These are phyloP conservation scores for Pholiota molesta DNA, from an alignment of 768 basidiomycete species.

Conservation along the genomic window DNA sequence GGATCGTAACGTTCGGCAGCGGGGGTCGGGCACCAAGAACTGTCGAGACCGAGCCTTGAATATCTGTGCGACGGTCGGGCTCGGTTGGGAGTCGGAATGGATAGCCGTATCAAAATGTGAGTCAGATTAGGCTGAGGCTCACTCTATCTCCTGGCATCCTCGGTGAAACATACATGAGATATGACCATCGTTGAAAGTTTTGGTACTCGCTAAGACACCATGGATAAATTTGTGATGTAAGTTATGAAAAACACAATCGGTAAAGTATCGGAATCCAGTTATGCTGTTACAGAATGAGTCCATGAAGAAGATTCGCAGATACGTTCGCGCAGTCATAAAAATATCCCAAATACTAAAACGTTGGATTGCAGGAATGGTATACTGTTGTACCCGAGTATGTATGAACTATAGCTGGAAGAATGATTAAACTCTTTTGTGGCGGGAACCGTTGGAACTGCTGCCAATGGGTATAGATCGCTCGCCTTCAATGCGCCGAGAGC, in stretches of 20 bases:
- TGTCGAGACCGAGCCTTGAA: not conserved
- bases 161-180: not conserved
- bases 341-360: not conserved
- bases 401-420: not conserved
- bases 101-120: not conserved
- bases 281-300: not conserved
- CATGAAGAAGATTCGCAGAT: not conserved
- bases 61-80: not conserved
- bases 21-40: not conserved
- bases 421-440: not conserved
- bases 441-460: not conserved
- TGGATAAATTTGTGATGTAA: not conserved
- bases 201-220: not conserved
- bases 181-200: not conserved
- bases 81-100: not conserved
- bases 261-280: no score
- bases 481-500: not conserved
- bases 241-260: no score
- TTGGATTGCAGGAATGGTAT: not conserved
- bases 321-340: not conserved
- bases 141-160: not conserved
- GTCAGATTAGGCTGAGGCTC: not conserved
- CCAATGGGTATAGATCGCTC: conserved; percentile 1
- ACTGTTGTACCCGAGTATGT: not conserved
- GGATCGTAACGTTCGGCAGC: not conserved